Evolutionary conservation across 352 stramenopile species (phyloP), one percentile per base, ranked within the genome.

Genomic region (Aphanomyces euteiches): DNA sequence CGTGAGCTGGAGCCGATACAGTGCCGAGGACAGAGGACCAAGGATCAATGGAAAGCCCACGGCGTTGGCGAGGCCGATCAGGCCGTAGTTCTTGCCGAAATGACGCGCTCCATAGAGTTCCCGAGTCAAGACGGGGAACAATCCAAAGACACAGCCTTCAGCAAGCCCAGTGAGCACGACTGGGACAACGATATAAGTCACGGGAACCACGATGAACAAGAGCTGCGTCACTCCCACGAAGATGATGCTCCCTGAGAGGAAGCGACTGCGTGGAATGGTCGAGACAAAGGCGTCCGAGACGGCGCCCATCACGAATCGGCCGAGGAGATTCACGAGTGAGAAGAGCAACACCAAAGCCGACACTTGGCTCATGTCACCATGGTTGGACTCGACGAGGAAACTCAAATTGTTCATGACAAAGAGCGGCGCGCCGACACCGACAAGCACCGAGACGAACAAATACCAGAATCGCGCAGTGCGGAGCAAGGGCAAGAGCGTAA

Each of bases 331-430:
- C 47, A 79, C 80, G 34, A 92, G 73, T 0, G 85, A 93, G 48
- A 93, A 92, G 36, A 89, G 59, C 53, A 76, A 78, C 34, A 92
- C 84, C 75, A 91, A 88, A 10, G 72, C 78, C 8, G 85, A 72
- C 7, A 93, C 81, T 58, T 90, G 80, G 17, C 80, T 72, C 48
- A 78, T 74, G 0, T 74, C 72, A 12, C 82, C 82, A 6, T 66
- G 68, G 4, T 81, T 66, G 6, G 84, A 88, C 60, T 90, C 80
- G 17, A 90, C 81, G 50, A 92, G 86, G 75, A 93, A 93, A 7
- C 81, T 78, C 61, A 92, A 85, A 72, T 91, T 93, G 50, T 84
- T 74, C 81, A 93, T 90, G 47, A 93, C 74, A 67, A 93, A 92
- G 7, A 93, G 72, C 50, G 82, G 80, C 17, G 81, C 82, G 12